These are phyloP conservation scores for Ceriops zippeliana DNA, from an alignment of 345 rosid species.

Conservation along the genomic window DNA sequence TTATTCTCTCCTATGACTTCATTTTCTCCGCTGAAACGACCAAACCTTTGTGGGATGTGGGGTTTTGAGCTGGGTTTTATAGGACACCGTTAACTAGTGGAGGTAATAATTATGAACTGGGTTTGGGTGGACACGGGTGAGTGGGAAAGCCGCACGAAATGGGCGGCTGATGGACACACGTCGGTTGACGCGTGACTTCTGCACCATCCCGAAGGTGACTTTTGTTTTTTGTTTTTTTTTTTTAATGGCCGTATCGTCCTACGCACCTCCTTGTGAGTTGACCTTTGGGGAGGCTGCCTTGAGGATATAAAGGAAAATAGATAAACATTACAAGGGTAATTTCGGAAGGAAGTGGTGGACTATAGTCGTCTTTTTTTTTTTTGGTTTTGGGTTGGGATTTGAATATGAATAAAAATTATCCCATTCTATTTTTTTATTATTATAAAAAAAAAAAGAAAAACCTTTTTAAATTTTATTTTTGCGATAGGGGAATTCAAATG, in stretches of 20 bases:
- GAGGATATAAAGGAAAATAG: not conserved
- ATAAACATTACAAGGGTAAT: not conserved
- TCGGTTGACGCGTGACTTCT: constrained; percentile 32
- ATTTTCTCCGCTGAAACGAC: constrained; percentile 6
- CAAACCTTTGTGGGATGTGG: constrained; percentile 1
- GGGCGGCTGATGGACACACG: constrained; percentile 28
- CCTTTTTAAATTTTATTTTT: too few species aligned
- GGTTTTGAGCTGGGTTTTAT: constrained; percentile 19
- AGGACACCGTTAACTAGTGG: constrained; percentile 36
- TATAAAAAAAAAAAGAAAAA: too few species aligned
- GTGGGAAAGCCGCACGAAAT: constrained; percentile 5
- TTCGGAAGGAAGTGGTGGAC: constrained; percentile 12
- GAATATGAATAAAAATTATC: too few species aligned
- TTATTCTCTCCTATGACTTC: not conserved
- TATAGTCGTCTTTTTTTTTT: not conserved
- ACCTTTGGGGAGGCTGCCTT: not conserved
- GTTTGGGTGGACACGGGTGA: constrained; percentile 38
- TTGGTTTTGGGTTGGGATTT: too few species aligned
- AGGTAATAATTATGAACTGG: not conserved
- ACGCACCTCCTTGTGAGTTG: constrained; percentile 11
- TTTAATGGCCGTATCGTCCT: constrained; percentile 28
- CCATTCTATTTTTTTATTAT: too few species aligned
- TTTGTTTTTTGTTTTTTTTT: too few species aligned
- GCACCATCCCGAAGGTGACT: not conserved
- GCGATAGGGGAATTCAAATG: too few species aligned